Percentiles rank a stretch among this genome's conserved stretches.
These are phyloP conservation scores for Circinella minor DNA, from an alignment of 371 early-diverging fungal species.

Conservation along the genomic window DNA sequence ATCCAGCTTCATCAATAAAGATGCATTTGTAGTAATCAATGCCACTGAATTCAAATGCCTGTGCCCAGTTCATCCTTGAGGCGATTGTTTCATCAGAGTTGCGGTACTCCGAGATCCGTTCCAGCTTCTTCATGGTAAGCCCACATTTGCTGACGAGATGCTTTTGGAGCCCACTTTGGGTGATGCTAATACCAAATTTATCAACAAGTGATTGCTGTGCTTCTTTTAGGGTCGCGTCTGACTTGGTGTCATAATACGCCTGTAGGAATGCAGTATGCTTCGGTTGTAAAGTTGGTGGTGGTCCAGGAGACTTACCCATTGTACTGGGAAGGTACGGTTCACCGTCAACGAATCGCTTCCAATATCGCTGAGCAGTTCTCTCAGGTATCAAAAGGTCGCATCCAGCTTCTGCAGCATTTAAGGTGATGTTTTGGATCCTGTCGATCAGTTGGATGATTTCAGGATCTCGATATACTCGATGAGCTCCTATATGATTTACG, in stretches of 20 bases:
- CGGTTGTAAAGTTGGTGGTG: not conserved
- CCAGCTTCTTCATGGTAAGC: conserved; percentile 26
- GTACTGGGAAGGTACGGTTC: not conserved
- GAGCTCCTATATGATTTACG: too few relatives aligned
- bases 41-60: not conserved
- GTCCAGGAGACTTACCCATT: not conserved
- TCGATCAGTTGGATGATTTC: too few relatives aligned
- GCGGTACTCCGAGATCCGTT: conserved; percentile 2
- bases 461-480: too few relatives aligned
- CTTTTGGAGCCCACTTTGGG: conserved; percentile 13
- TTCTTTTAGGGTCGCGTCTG: conserved; percentile 13
- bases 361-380: not conserved
- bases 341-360: not conserved
- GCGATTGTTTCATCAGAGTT: not conserved
- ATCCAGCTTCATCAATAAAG: conserved; percentile 23
- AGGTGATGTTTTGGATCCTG: too few relatives aligned
- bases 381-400: not conserved
- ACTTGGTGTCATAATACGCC: not conserved
- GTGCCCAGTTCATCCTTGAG: not conserved
- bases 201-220: conserved; percentile 11
- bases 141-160: conserved; percentile 20
- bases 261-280: conserved; percentile 8
- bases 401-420: too few relatives aligned
- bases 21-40: conserved; percentile 7
- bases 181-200: conserved; percentile 8